phyloP scores from a whole-genome alignment of 176 grass and related monocot genomes.

The Puya raimondii region DNA sequence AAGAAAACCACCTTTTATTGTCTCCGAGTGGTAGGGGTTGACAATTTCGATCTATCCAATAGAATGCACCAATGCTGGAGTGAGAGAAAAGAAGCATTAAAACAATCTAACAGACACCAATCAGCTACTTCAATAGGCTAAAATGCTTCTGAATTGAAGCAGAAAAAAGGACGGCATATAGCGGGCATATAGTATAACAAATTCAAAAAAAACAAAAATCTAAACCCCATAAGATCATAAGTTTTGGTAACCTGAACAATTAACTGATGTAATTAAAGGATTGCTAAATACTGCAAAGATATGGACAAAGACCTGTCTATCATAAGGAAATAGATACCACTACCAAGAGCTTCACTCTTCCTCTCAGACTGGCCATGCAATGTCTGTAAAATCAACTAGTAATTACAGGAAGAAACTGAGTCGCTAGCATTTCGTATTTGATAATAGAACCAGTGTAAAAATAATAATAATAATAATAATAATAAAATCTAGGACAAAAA shows the following conservation, averaged over 20 bases:
- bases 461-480: no score
- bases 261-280: no score
- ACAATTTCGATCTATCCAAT: constrained; percentile 72
- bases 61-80: constrained; percentile 68
- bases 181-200: no score
- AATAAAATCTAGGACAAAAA: neutral
- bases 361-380: constrained; percentile 32
- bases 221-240: no score
- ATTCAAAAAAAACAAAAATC: no score
- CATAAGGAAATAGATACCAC: constrained; percentile 56
- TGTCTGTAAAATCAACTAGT: constrained; percentile 39
- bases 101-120: neutral
- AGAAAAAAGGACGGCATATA: no score
- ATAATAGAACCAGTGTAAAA: neutral
- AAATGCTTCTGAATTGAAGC: neutral
- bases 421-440: neutral
- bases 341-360: constrained; percentile 37
- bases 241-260: no score
- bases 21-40: constrained; percentile 20
- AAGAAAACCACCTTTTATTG: constrained; percentile 43
- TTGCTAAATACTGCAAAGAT: no score
- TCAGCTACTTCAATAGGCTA: neutral
- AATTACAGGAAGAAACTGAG: constrained; percentile 16
- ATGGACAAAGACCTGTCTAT: constrained; percentile 62
- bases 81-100: constrained; percentile 9